Percentiles rank a stretch among this genome's conserved stretches.
These are phyloP conservation scores for Eutrema heterophyllum DNA, from an alignment of 345 rosid species.

Conservation along the genomic window DNA sequence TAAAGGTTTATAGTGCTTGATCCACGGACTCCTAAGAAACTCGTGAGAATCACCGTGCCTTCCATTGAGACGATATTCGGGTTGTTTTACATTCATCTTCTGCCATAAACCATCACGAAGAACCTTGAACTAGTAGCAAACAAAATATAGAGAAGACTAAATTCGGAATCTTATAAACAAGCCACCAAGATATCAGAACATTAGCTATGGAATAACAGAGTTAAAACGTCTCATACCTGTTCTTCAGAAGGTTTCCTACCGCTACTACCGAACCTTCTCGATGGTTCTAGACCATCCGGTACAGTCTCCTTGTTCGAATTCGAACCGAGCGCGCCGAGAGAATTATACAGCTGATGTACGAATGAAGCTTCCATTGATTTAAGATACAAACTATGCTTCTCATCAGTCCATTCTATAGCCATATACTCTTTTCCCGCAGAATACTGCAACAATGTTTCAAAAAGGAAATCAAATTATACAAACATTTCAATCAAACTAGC, in stretches of 20 bases:
- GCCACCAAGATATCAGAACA: too few species aligned
- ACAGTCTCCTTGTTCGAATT: slow-evolving; percentile 28
- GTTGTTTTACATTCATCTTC: slow-evolving; percentile 50
- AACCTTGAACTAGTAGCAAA: slow-evolving; percentile 56
- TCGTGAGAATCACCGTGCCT: slow-evolving; percentile 24
- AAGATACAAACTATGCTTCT: slow-evolving; percentile 82
- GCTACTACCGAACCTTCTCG: slow-evolving; percentile 21
- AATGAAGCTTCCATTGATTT: slow-evolving; percentile 94
- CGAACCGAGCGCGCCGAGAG: slow-evolving; percentile 41
- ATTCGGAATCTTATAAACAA: background rate
- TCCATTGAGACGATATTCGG: slow-evolving; percentile 32
- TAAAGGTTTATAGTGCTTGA: slow-evolving; percentile 49
- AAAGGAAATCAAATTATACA: background rate
- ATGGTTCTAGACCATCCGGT: slow-evolving; percentile 20
- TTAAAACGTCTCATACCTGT: slow-evolving; percentile 47
- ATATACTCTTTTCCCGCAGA: slow-evolving; percentile 31
- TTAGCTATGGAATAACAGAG: background rate
- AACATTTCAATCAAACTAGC: background rate
- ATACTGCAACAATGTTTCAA: slow-evolving; percentile 29
- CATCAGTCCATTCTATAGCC: slow-evolving; percentile 75
- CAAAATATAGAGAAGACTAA: background rate
- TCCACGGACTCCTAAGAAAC: slow-evolving; percentile 56
- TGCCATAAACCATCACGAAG: slow-evolving; percentile 65
- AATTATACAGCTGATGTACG: slow-evolving; percentile 58
- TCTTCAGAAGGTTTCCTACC: slow-evolving; percentile 34